Evolutionary conservation across 2,329 filamentous ascomycete genomes (phyloP).

Genomic region (Xylariaceae sp.): DNA sequence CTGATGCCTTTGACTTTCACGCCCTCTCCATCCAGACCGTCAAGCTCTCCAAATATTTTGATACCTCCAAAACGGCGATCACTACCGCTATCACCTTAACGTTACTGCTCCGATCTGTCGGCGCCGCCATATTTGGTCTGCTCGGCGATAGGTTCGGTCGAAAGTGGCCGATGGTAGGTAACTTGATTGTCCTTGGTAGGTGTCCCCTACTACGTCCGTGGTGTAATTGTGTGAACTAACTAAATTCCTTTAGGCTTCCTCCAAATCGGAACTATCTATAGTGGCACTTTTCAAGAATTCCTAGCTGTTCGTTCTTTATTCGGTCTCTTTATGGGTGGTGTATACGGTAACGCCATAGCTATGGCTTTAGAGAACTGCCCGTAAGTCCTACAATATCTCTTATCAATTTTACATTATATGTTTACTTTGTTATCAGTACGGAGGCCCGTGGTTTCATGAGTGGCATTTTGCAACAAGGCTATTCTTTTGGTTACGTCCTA

Average conservation of each 20-base stretch:
- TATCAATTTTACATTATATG: background rate
- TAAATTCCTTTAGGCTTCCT: conserved; percentile 51
- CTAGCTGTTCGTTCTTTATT: conserved; percentile 76
- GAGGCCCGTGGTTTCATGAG: conserved; percentile 80
- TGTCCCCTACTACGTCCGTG: background rate
- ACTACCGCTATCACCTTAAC: conserved; percentile 78
- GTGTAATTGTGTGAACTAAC: background rate
- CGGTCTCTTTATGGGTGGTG: conserved; percentile 80
- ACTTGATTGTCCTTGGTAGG: conserved; percentile 73
- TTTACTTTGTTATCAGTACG: conserved; percentile 43
- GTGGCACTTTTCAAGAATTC: conserved; percentile 73
- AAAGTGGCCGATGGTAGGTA: conserved; percentile 83
- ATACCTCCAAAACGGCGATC: conserved; percentile 65
- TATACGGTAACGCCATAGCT: conserved; percentile 79
- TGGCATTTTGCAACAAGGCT: conserved; percentile 82
- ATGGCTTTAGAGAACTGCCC: conserved; percentile 79
- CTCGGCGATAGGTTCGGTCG: conserved; percentile 80
- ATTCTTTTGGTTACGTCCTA: conserved; percentile 79
- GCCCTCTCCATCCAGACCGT: conserved; percentile 78
- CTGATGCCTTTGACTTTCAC: conserved; percentile 85
- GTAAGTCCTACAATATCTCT: conserved; percentile 46
- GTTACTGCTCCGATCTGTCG: conserved; percentile 74
- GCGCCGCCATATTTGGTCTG: conserved; percentile 77
- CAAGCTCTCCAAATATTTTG: conserved; percentile 68
- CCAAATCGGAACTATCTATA: conserved; percentile 79